A percentile compares a stretch with the other conserved stretches of the same genome.
Conservation (phyloP, 2,329 filamentous ascomycete species). For the Zasmidium citrigriseum region DNA sequence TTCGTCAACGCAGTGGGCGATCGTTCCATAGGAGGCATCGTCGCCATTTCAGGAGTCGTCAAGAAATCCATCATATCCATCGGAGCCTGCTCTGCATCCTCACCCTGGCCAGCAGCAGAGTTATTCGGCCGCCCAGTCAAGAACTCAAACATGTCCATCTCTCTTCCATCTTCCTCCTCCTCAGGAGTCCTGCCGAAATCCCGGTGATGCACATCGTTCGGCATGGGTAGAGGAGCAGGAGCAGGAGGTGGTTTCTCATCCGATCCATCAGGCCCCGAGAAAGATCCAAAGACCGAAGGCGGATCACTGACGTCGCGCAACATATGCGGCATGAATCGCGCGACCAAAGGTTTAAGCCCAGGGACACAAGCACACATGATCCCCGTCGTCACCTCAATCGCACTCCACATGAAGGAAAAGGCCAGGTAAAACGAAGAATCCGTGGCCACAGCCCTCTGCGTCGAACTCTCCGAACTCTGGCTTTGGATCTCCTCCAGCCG, state of each 20-base stretch:
- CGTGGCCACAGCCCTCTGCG: constrained; percentile 42
- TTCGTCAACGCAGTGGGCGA: constrained; percentile 43
- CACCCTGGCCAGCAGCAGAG: neutral
- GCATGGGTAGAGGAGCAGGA: constrained; percentile 14
- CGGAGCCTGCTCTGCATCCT: constrained; percentile 8
- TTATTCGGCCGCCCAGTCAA: constrained; percentile 36
- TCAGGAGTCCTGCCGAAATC: constrained; percentile 24
- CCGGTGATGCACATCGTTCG: constrained; percentile 25
- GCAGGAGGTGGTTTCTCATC: too few relatives aligned
- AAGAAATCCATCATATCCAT: constrained; percentile 57
- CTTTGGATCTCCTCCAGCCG: constrained; percentile 43
- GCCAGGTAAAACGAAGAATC: constrained; percentile 73
- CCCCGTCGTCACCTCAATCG: constrained; percentile 85
- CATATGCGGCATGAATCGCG: constrained; percentile 59
- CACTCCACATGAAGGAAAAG: constrained; percentile 83
- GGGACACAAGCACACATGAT: constrained; percentile 93
- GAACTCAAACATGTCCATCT: constrained; percentile 54
- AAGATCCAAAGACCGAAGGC: constrained; percentile 34
- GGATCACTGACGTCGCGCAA: constrained; percentile 50
- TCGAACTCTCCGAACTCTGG: neutral
- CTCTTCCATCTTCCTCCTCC: constrained; percentile 2
- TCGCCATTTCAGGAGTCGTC: constrained; percentile 47
- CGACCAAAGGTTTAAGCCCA: constrained; percentile 81
- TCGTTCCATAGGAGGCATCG: constrained; percentile 35
- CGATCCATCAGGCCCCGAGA: constrained; percentile 19